phyloP scores from a whole-genome alignment of 441 rosid genomes.

The Sinapis alba region DNA sequence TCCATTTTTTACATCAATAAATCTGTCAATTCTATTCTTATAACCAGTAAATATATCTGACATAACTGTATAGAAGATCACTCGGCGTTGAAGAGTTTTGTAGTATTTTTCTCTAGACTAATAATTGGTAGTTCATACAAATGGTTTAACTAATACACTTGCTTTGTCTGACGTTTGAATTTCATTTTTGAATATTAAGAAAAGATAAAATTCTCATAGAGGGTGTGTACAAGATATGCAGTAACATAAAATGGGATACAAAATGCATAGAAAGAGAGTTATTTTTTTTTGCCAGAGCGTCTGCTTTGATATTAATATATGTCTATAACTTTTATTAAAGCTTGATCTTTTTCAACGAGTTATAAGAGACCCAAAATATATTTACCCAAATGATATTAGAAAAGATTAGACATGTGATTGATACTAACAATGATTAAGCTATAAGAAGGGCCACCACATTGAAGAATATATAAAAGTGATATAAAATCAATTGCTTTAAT shows the following conservation, averaged over 20 bases:
- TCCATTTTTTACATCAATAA: neutral
- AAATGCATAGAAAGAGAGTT: neutral
- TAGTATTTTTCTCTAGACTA: neutral
- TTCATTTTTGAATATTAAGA: too few species aligned
- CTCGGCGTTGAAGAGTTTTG: neutral
- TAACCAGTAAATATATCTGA: neutral
- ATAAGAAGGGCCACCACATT: constrained; percentile 3
- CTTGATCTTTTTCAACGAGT: neutral
- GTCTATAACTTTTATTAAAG: neutral
- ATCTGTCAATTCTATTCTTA: neutral
- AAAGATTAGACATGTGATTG: neutral
- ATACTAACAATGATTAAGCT: neutral
- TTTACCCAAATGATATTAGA: neutral
- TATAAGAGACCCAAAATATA: neutral
- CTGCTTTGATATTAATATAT: neutral
- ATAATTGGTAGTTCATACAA: neutral
- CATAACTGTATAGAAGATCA: neutral
- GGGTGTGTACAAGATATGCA: neutral
- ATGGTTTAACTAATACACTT: neutral
- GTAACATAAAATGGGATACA: neutral
- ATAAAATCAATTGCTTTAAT: neutral
- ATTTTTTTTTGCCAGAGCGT: neutral
- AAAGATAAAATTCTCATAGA: neutral
- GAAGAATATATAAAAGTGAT: neutral
- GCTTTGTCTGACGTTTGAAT: neutral